phyloP scores from a whole-genome alignment of 2,329 filamentous ascomycete genomes.

The Zopfia rhizophila region DNA sequence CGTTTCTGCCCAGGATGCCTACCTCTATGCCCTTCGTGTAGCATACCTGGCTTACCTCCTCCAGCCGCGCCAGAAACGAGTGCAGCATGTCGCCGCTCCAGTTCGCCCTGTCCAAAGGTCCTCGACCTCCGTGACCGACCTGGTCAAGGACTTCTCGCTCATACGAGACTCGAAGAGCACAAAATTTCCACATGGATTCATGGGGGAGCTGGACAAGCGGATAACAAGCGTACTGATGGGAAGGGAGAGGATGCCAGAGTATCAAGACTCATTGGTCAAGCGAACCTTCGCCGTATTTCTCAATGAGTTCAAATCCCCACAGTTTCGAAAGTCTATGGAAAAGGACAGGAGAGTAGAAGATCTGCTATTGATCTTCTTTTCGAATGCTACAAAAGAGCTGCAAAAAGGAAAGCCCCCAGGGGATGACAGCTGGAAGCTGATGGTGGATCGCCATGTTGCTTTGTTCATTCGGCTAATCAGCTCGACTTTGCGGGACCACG shows the following conservation, averaged over 20 bases:
- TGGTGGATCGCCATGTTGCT: conserved; percentile 94
- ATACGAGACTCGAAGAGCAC: conserved; percentile 75
- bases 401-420: conserved; percentile 78
- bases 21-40: conserved; percentile 87
- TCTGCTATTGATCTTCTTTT: conserved; percentile 94
- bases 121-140: conserved; percentile 78
- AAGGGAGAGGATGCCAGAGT: conserved; percentile 85
- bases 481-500: conserved; percentile 81
- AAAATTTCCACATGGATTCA: conserved; percentile 76
- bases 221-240: conserved; percentile 84
- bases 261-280: conserved; percentile 89
- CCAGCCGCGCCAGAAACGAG: conserved; percentile 87
- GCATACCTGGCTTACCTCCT: conserved; percentile 94
- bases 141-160: conserved; percentile 86
- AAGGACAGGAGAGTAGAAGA: conserved; percentile 95
- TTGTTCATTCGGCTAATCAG: conserved; percentile 90
- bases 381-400: conserved; percentile 89
- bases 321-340: conserved; percentile 90
- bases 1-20: conserved; percentile 77
- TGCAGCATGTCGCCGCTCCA: conserved; percentile 78
- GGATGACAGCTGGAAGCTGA: conserved; percentile 88
- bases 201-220: conserved; percentile 77
- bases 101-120: conserved; percentile 73
- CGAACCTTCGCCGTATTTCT: conserved; percentile 94
- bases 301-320: conserved; percentile 88